phyloP scores from a whole-genome alignment of 2,329 filamentous ascomycete species.

The Calonectria henricotiae region DNA sequence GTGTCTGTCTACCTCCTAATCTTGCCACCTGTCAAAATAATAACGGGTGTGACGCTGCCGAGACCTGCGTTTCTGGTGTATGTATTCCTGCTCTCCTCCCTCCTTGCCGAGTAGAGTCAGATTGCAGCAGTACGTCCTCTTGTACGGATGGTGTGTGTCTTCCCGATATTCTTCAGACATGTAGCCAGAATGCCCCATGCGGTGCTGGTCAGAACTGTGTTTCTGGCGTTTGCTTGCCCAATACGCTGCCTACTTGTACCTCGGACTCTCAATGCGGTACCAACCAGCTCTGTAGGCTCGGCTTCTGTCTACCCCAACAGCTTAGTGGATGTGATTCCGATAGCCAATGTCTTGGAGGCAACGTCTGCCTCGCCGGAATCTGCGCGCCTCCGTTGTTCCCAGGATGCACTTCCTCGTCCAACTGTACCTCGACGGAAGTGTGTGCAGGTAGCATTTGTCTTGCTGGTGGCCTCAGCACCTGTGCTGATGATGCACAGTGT shows the following conservation, averaged over 20 bases:
- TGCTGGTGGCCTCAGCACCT: slow-evolving; percentile 5
- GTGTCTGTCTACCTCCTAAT: slow-evolving; percentile 17
- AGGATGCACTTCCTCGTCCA: slow-evolving; percentile 9
- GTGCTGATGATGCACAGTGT: slow-evolving; percentile 9
- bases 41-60: not conserved
- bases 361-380: slow-evolving; percentile 27
- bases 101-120: not conserved
- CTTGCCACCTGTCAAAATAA: slow-evolving; percentile 15
- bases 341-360: slow-evolving; percentile 19
- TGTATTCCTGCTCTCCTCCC: slow-evolving; percentile 18
- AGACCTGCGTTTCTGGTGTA: slow-evolving; percentile 26
- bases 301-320: slow-evolving; percentile 26
- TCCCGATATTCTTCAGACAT: slow-evolving; percentile 10
- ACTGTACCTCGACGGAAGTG: slow-evolving; percentile 18
- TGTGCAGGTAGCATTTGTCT: slow-evolving; percentile 32
- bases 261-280: slow-evolving; percentile 24
- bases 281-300: slow-evolving; percentile 33
- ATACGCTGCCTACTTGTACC: slow-evolving; percentile 16
- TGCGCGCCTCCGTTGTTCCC: slow-evolving; percentile 29
- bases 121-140: not conserved
- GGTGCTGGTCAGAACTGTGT: slow-evolving; percentile 12
- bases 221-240: slow-evolving; percentile 28
- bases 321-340: slow-evolving; percentile 6
- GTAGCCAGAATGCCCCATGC: slow-evolving; percentile 1
- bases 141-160: slow-evolving; percentile 28